Evolutionary conservation across 495 filamentous ascomycete species (phyloP).

Genomic region (Hyaloscypha bicolor): DNA sequence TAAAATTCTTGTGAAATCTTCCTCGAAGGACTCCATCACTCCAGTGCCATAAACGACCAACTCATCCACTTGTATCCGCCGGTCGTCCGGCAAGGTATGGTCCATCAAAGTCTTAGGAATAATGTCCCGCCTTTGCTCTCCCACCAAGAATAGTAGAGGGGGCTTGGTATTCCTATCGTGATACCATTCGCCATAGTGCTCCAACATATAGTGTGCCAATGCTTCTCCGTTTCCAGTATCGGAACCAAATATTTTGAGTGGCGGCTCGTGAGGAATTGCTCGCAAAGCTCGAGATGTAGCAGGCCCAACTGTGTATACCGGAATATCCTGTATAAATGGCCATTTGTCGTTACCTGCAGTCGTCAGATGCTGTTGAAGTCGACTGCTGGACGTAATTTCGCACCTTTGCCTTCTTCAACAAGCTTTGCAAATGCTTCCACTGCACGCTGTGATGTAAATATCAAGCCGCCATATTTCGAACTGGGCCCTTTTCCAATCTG

Average conservation of each 20-base stretch:
- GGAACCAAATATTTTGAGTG: conserved; percentile 67
- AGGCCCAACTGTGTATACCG: conserved; percentile 89
- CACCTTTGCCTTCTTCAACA: conserved; percentile 53
- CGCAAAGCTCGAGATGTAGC: conserved; percentile 77
- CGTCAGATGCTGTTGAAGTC: conserved; percentile 11
- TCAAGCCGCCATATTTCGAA: conserved; percentile 71
- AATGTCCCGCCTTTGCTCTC: conserved; percentile 82
- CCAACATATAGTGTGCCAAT: conserved; percentile 74
- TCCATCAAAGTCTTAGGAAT: conserved; percentile 79
- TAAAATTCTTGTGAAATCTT: conserved; percentile 57
- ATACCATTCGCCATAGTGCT: conserved; percentile 61
- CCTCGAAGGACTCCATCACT: conserved; percentile 72
- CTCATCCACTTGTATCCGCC: conserved; percentile 69
- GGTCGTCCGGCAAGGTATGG: conserved; percentile 38
- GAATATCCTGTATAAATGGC: conserved; percentile 54
- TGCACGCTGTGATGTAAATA: conserved; percentile 93
- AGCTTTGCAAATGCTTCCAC: conserved; percentile 81
- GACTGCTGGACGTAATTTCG: conserved; percentile 29
- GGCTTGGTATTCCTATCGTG: conserved; percentile 46
- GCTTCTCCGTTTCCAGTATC: conserved; percentile 81
- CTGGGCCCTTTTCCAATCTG: conserved; percentile 31
- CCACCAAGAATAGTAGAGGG: conserved; percentile 80
- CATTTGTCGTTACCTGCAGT: conserved; percentile 35
- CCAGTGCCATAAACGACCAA: conserved; percentile 83
- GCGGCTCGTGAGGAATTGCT: conserved; percentile 51